phyloP scores from a whole-genome alignment of 345 rosid species.

The Cardiospermum halicacabum region DNA sequence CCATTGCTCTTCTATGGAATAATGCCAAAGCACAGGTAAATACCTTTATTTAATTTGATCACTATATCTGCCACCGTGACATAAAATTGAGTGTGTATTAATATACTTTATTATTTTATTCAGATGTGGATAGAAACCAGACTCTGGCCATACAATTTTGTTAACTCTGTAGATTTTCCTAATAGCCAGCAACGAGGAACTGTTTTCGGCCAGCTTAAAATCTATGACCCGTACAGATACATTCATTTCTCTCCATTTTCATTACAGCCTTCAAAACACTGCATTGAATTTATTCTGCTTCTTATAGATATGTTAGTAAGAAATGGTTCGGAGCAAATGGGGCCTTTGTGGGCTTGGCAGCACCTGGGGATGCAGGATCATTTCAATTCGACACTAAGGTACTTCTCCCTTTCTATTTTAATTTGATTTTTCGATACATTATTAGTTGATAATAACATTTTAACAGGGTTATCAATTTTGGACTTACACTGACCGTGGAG shows the following conservation, averaged over 20 bases:
- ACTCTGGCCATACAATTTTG: slow-evolving; percentile 73
- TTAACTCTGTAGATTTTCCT: slow-evolving; percentile 50
- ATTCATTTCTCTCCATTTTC: neutral
- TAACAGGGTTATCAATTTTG: slow-evolving; percentile 95
- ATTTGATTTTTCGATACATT: no score
- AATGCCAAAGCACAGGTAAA: slow-evolving; percentile 78
- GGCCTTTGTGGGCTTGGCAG: slow-evolving; percentile 81
- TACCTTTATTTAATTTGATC: no score
- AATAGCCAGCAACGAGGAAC: slow-evolving; percentile 47
- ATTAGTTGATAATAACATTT: no score
- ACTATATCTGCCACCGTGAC: no score
- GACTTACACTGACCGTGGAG: slow-evolving; percentile 47
- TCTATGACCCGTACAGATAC: slow-evolving; percentile 46
- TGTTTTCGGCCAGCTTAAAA: slow-evolving; percentile 52
- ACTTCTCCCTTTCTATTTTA: neutral
- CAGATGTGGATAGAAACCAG: slow-evolving; percentile 53
- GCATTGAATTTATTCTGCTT: no score
- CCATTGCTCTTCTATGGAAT: slow-evolving; percentile 49
- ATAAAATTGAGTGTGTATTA: no score
- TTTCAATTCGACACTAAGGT: slow-evolving; percentile 83
- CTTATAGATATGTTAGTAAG: slow-evolving; percentile 29
- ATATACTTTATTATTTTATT: neutral
- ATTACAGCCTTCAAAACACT: neutral
- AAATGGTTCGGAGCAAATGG: slow-evolving; percentile 24
- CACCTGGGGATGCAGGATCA: slow-evolving; percentile 69